Base-by-base conservation (phyloP, 768 basidiomycete species). In the Phylloporus rhodoxanthus region DNA sequence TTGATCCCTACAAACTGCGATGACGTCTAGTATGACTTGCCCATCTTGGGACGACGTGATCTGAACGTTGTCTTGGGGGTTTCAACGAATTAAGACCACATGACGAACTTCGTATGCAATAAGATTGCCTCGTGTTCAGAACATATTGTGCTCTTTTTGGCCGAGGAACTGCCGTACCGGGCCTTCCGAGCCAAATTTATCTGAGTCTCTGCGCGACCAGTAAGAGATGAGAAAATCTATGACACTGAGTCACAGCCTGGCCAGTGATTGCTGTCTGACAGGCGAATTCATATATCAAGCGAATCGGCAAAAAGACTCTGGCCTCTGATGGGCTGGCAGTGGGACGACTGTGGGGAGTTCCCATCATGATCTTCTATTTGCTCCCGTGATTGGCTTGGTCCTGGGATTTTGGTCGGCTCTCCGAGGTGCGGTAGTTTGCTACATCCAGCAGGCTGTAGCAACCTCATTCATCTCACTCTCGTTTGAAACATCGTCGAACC, bases 331-430 rank as follows among this genome's bases (percentile, higher is more conserved):
- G n/a, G 30, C n/a, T 14, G 30, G n/a, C n/a, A n/a, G n/a, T n/a
- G 23, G 29, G 29, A 30, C 28, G 10, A 23, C 15, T 28, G 28
- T 30, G 17, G 25, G 41, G 23, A 28, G 26, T 42, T 28, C 23
- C 39, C 32, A 36, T 50, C 33, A n/a, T 17, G 34, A 36, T 36
- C 29, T 47, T 60, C 53, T 47, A 50, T 61, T 44, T 49, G 51
- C 52, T 41, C 36, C 46, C 28, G 17, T 32, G 29, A 43, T 40
- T 41, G 26, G 42, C 42, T n/a, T 52, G 15, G n/a, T 42, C 56
- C 52, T 55, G 57, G 52, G 58, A 43, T 28, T 45, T 51, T 55
- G 20, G 45, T 53, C 57, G 57, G 58, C 47, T 48, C 34, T 63
- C 62, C 63, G 62, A 55, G 63, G 63, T 49, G 38, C 38, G 33